Base-by-base conservation (phyloP, 1,284 basidiomycete genomes). In the Heterobasidion occidentale region DNA sequence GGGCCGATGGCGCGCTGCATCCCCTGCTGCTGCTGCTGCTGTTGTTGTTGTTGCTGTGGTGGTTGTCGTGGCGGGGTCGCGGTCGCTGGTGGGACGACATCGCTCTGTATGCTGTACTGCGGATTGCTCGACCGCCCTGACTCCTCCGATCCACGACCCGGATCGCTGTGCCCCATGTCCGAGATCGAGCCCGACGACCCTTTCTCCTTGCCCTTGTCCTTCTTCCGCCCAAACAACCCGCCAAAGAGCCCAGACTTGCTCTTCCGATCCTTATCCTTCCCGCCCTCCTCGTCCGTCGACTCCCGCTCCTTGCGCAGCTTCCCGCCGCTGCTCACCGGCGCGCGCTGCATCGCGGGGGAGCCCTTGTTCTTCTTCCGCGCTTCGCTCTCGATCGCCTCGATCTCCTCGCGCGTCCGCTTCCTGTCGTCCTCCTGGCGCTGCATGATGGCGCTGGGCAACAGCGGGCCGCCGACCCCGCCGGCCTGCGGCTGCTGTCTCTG, bases 171-270 rank as follows among this genome's bases (percentile, higher is more conserved):
- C 58, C 55, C 15, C 56, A 55, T 61, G 63, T 70, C 63, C 55
- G 62, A 61, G 12, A 56, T 63, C 62, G 73, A 63, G 71, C 77
- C 58, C 68, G 79, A 67, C 61, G 34, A n/a, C 14, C n/a, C 15
- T 34, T 79, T 77, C 73, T 71, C 74, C 64, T 89, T 91, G 55
- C 82, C 79, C 72, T 92, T 92, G 68, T 91, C 89, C 70, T 86
- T 89, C 68, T 81, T 86, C 53, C 88, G 74, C 12, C 78, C 77
- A 67, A 95, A 95, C 49, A 95, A 64, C 0, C 83, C 79, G 34
- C 84, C 77, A 62, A 95, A 85, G 46, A 92, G 75, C 1, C 79
- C 81, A 62, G 84, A 84, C 68, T 88, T 86, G 74, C 80, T 78
- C 70, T 86, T 85, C 66, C 83, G 80, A 53, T 77, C 77, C 59